A percentile compares a stretch with the other conserved stretches of the same genome.
phyloP scores from a whole-genome alignment of 2,329 filamentous ascomycete genomes.

The Teratosphaeria gauchensis region DNA sequence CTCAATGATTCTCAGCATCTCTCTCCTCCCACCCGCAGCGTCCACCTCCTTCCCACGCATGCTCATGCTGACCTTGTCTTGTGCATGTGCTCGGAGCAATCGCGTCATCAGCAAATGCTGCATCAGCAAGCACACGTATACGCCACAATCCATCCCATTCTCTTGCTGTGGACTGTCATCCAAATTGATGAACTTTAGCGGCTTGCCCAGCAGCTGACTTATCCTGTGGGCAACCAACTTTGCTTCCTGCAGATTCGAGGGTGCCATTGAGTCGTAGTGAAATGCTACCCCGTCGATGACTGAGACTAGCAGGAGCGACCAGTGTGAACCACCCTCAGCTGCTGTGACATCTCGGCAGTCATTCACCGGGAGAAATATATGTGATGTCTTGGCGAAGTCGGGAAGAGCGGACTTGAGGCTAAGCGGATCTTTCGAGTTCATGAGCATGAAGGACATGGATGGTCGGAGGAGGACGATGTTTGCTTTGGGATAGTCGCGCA shows the following conservation, averaged over 20 bases:
- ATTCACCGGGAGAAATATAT: constrained; percentile 94
- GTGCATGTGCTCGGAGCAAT: constrained; percentile 66
- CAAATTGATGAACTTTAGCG: constrained; percentile 68
- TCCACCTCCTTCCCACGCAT: constrained; percentile 79
- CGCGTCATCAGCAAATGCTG: constrained; percentile 80
- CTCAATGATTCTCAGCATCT: constrained; percentile 87
- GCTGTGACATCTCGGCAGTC: constrained; percentile 66
- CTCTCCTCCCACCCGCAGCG: constrained; percentile 68
- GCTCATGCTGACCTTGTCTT: constrained; percentile 88
- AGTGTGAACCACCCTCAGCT: constrained; percentile 87
- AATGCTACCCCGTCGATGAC: constrained; percentile 85
- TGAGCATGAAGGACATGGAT: constrained; percentile 84
- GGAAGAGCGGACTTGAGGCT: constrained; percentile 61
- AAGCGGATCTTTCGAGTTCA: constrained; percentile 55
- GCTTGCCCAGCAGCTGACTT: constrained; percentile 54
- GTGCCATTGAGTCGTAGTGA: constrained; percentile 84
- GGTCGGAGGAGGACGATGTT: constrained; percentile 86
- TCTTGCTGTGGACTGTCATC: constrained; percentile 82
- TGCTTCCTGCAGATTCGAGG: constrained; percentile 67
- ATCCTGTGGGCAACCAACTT: constrained; percentile 60
- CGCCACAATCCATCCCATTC: constrained; percentile 86
- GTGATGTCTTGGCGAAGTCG: constrained; percentile 69
- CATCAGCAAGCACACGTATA: constrained; percentile 95
- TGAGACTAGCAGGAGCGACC: constrained; percentile 85
- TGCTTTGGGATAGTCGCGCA: constrained; percentile 68